These are phyloP conservation scores for Coemansia erecta DNA, from an alignment of 192 early-diverging fungal genomes.

Conservation along the genomic window DNA sequence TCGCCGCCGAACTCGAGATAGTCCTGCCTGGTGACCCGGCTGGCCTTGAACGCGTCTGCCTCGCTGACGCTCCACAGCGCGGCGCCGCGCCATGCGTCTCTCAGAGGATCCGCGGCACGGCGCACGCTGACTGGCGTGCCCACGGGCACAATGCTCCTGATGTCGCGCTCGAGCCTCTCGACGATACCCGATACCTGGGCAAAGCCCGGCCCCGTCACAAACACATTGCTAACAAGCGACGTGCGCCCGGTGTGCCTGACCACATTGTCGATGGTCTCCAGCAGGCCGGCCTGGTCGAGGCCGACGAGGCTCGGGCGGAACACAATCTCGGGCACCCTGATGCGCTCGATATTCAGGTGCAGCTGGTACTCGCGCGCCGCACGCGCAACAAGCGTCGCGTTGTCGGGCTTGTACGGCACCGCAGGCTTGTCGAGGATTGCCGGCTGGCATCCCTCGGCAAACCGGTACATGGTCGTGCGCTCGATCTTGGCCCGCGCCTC, in stretches of 20 bases:
- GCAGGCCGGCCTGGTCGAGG: constrained; percentile 83
- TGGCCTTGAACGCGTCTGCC: constrained; percentile 41
- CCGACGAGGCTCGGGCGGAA: constrained; percentile 87
- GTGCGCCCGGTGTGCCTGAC: constrained; percentile 42
- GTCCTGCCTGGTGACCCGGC: constrained; percentile 63
- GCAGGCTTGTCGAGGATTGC: constrained; percentile 60
- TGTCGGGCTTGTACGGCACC: constrained; percentile 42
- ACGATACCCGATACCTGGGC: constrained; percentile 60
- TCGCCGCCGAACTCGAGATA: constrained; percentile 83
- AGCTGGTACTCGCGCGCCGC: constrained; percentile 71
- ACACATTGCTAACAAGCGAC: constrained; percentile 55
- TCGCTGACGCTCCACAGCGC: constrained; percentile 62
- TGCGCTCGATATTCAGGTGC: constrained; percentile 88
- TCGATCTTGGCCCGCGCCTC: constrained; percentile 62
- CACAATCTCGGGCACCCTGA: constrained; percentile 83
- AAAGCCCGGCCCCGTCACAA: constrained; percentile 78
- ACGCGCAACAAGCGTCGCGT: constrained; percentile 40
- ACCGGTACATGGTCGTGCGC: constrained; percentile 72
- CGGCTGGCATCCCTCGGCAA: constrained; percentile 59
- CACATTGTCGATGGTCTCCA: constrained; percentile 72
- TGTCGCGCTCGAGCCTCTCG: constrained; percentile 60
- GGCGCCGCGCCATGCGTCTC: constrained; percentile 86
- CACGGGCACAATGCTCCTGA: constrained; percentile 65
- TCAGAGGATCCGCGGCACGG: constrained; percentile 66
- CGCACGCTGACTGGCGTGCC: constrained; percentile 56